Conservation (phyloP, 2,329 filamentous ascomycete genomes). For the Plectosphaerella sp. region DNA sequence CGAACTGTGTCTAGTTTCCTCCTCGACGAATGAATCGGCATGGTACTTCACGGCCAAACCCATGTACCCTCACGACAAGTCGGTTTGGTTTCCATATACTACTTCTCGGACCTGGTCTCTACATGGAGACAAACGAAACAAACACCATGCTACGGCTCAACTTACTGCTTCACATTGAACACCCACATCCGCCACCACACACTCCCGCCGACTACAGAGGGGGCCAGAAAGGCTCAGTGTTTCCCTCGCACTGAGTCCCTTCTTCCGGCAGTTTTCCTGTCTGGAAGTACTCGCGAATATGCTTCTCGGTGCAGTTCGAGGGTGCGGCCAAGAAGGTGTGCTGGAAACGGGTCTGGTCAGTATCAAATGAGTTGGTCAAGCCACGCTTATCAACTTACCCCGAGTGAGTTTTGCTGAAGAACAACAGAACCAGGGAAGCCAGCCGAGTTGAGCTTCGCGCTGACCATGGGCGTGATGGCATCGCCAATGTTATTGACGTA, state of each 20-base stretch:
- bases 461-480: conserved; percentile 43
- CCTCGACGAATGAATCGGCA: too few relatives aligned
- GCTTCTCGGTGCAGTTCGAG: conserved; percentile 35
- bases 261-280: conserved; percentile 37
- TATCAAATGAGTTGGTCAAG: background rate
- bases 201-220: background rate
- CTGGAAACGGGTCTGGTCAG: conserved; percentile 18
- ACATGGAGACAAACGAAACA: too few relatives aligned
- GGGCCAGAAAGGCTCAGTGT: conserved; percentile 33
- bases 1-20: too few relatives aligned
- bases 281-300: conserved; percentile 41
- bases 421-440: conserved; percentile 41
- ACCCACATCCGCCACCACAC: background rate
- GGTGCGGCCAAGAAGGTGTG: conserved; percentile 46
- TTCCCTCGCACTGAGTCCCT: conserved; percentile 40
- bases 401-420: conserved; percentile 45
- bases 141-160: background rate
- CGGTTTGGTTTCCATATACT: too few relatives aligned
- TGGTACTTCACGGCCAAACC: too few relatives aligned
- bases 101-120: too few relatives aligned
- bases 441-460: conserved; percentile 36
- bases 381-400: conserved; percentile 28
- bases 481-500: conserved; percentile 41
- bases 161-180: background rate
- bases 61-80: too few relatives aligned